Evolutionary conservation across 495 filamentous ascomycete genomes (phyloP).

Genomic region (Glonium stellatum): DNA sequence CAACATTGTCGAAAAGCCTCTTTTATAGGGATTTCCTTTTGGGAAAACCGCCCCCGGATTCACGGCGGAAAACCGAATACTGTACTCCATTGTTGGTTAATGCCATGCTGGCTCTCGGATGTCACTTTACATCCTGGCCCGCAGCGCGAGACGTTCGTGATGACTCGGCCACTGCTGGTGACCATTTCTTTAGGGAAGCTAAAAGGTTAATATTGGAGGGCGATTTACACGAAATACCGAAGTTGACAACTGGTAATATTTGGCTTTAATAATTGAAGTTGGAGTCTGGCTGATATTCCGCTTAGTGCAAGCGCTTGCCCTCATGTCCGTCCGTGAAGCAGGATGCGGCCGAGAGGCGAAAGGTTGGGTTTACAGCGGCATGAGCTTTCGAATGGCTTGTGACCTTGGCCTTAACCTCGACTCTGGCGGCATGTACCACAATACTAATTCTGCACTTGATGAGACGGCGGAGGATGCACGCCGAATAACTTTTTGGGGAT

Average conservation of each 20-base stretch:
- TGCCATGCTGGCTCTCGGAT: constrained; percentile 91
- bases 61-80: constrained; percentile 52
- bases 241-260: constrained; percentile 57
- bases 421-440: constrained; percentile 49
- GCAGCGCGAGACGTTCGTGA: constrained; percentile 61
- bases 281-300: neutral
- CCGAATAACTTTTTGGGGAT: constrained; percentile 96
- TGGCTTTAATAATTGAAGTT: neutral
- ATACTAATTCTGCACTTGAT: constrained; percentile 52
- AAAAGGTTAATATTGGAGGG: constrained; percentile 84
- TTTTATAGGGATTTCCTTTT: constrained; percentile 81
- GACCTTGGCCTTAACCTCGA: constrained; percentile 93
- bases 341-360: constrained; percentile 92
- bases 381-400: constrained; percentile 97
- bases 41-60: constrained; percentile 48
- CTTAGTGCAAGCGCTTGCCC: constrained; percentile 74
- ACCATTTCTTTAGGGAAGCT: constrained; percentile 95
- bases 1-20: constrained; percentile 77
- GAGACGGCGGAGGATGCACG: constrained; percentile 85
- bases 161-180: constrained; percentile 80
- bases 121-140: constrained; percentile 79
- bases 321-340: constrained; percentile 96
- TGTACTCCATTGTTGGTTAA: constrained; percentile 89
- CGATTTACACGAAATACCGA: constrained; percentile 87
- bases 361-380: constrained; percentile 96